A percentile compares a stretch with the other conserved stretches of the same genome.
phyloP scores from a whole-genome alignment of 1,284 basidiomycete genomes.

The Cerioporus squamosus region DNA sequence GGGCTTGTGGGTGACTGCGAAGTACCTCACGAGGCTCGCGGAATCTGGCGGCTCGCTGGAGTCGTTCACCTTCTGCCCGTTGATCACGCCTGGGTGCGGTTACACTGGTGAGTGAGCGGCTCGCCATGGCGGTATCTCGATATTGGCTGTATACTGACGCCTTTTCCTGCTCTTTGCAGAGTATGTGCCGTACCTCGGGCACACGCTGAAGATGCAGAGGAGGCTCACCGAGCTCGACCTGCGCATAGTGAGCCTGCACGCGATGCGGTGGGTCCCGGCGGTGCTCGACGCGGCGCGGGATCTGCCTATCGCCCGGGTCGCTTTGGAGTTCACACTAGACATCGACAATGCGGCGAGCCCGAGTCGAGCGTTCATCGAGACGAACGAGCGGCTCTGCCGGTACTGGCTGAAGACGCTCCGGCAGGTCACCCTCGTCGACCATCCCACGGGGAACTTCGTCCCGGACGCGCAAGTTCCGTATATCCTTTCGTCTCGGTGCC shows the following conservation, averaged over 20 bases:
- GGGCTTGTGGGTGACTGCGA: not conserved
- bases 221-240: not conserved
- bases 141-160: not conserved
- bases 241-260: not conserved
- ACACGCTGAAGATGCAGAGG: not conserved
- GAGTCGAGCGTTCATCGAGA: not conserved
- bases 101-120: not conserved
- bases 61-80: not conserved
- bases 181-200: not conserved
- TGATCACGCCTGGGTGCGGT: not conserved
- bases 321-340: conserved; percentile 12
- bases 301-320: not conserved
- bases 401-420: conserved; percentile 3
- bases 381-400: not conserved
- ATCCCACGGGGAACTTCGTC: conserved; percentile 5
- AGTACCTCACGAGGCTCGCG: conserved; percentile 1
- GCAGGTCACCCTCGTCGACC: conserved; percentile 6
- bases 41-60: not conserved
- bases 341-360: not conserved
- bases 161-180: not conserved
- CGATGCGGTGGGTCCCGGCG: conserved; percentile 4
- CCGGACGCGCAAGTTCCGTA: not conserved
- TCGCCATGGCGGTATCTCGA: not conserved
- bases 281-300: not conserved
- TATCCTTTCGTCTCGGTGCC: not conserved